Percentiles rank a stretch among this genome's conserved stretches.
Evolutionary conservation across 768 basidiomycete species (phyloP).

Genomic region (Mycena galopus): DNA sequence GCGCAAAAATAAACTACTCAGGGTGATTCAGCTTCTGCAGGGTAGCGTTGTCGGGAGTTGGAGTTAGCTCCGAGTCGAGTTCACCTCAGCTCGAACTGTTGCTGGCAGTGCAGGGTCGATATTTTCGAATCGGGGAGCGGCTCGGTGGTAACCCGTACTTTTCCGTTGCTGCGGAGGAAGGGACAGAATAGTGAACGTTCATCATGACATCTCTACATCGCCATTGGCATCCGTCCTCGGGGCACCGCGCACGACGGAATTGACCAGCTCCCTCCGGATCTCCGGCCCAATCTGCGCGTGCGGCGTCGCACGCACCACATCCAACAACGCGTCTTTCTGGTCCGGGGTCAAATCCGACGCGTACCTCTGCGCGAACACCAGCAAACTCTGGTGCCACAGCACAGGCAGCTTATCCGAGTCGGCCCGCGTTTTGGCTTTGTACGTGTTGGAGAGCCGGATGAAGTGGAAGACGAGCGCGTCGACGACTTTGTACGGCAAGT

Average conservation of each 20-base stretch:
- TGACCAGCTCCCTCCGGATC: conserved; percentile 90
- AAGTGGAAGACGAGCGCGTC: conserved; percentile 99
- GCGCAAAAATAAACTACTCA: no score
- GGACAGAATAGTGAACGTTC: no score
- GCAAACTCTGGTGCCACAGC: conserved; percentile 96
- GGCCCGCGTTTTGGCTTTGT: conserved; percentile 78
- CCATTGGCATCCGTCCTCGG: conserved; percentile 71
- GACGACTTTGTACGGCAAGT: conserved; percentile 97
- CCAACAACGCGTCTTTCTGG: conserved; percentile 97
- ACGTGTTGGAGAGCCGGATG: conserved; percentile 93
- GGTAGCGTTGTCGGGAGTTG: no score
- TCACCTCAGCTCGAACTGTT: no score
- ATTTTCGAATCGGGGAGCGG: no score
- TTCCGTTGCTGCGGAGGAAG: no score
- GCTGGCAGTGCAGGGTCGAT: no score
- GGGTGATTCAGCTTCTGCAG: no score
- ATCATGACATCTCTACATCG: conserved; percentile 76
- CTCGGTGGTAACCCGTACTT: no score
- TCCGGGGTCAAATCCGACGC: conserved; percentile 94
- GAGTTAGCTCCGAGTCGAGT: no score
- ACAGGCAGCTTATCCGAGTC: conserved; percentile 92
- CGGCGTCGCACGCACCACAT: conserved; percentile 87
- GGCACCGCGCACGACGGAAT: conserved; percentile 88
- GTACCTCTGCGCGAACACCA: conserved; percentile 94
- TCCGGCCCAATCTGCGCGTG: conserved; percentile 92